Percentiles rank a stretch among this genome's conserved stretches.
Evolutionary conservation across 148 eudicot species (phyloP).

Genomic region (Vaccinium vitisidaea): DNA sequence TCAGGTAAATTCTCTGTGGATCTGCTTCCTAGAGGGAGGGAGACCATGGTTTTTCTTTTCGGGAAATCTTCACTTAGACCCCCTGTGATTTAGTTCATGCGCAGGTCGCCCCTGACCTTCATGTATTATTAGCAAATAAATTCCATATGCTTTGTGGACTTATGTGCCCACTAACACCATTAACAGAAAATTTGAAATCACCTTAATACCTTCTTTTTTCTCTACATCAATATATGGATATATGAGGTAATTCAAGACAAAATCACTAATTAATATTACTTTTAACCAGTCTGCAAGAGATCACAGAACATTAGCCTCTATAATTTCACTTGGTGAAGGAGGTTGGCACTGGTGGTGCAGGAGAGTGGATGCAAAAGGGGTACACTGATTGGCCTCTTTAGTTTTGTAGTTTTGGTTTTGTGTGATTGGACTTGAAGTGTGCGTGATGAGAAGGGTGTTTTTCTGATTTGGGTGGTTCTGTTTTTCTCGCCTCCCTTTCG

Average conservation of each 20-base stretch:
- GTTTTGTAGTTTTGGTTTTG: neutral
- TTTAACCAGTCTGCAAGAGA: neutral
- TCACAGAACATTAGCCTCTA: neutral
- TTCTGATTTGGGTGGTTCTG: neutral
- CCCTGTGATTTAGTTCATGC: neutral
- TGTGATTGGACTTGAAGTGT: neutral
- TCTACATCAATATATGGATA: neutral
- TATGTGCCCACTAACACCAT: neutral
- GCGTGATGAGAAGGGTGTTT: neutral
- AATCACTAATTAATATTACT: neutral
- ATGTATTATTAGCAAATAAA: neutral
- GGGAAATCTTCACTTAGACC: neutral
- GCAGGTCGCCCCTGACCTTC: neutral
- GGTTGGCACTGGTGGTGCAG: neutral
- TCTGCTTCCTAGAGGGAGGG: neutral
- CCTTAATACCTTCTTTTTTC: neutral
- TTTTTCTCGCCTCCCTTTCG: neutral
- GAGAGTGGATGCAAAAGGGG: neutral
- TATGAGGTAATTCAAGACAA: neutral
- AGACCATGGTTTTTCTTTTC: neutral
- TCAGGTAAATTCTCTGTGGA: conserved; percentile 57
- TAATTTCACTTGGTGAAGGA: neutral
- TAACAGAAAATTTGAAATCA: neutral
- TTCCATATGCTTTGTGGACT: neutral
- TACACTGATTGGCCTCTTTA: neutral